Evolutionary conservation across 2,329 filamentous ascomycete species (phyloP).

Genomic region (Trichoderma cornu-damae): DNA sequence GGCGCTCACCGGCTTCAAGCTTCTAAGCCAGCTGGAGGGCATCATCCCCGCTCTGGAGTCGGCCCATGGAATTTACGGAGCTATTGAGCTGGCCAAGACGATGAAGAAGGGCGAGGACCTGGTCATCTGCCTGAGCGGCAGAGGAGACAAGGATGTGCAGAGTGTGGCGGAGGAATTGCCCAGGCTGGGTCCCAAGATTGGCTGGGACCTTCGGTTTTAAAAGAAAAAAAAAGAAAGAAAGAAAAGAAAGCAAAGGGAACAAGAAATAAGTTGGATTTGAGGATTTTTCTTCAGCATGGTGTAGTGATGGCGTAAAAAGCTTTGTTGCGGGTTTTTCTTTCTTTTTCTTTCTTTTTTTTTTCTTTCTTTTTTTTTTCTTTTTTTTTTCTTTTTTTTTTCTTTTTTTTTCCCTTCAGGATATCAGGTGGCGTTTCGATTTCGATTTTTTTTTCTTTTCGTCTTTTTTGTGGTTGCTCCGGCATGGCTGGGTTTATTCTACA

Average conservation of each 20-base stretch:
- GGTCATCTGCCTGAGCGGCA: conserved; percentile 87
- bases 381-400: background rate
- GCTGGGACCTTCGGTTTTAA: conserved; percentile 62
- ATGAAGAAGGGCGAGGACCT: conserved; percentile 85
- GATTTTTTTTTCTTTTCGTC: background rate
- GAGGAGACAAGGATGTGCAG: conserved; percentile 98
- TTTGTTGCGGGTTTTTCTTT: background rate
- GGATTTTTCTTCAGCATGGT: background rate
- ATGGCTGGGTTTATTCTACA: conserved; percentile 16
- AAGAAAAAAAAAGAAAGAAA: background rate
- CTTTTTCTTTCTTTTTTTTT: background rate
- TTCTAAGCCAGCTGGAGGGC: conserved; percentile 83
- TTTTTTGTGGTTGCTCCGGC: background rate
- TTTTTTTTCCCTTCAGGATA: background rate
- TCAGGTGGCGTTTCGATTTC: conserved; percentile 6
- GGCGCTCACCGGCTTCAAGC: conserved; percentile 79
- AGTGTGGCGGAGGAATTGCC: conserved; percentile 94
- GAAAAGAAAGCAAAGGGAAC: too few species aligned
- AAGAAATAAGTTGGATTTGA: background rate
- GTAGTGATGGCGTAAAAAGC: background rate
- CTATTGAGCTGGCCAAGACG: conserved; percentile 83
- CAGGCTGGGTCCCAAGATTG: conserved; percentile 81
- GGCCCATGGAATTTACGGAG: conserved; percentile 86
- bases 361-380: background rate
- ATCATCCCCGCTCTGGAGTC: conserved; percentile 96